phyloP scores from a whole-genome alignment of 2,329 filamentous ascomycete species.

The Furcasterigmium sp. region DNA sequence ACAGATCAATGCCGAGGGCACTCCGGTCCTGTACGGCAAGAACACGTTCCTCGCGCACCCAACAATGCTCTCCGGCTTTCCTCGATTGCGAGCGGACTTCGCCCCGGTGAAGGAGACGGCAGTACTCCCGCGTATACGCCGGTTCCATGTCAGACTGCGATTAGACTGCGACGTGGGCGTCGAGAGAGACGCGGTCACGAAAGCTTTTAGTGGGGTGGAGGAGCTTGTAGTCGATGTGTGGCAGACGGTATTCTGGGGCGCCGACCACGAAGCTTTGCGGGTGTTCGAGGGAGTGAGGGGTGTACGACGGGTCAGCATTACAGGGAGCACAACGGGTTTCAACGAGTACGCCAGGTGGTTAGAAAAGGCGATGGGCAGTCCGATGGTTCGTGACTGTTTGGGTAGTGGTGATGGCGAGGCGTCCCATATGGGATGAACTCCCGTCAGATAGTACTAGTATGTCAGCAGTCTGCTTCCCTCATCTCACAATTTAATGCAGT shows the following conservation, averaged over 20 bases:
- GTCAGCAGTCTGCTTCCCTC: too few species aligned
- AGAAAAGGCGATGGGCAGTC: slow-evolving; percentile 26
- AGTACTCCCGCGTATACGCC: slow-evolving; percentile 26
- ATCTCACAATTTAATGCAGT: too few species aligned
- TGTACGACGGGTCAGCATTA: slow-evolving; percentile 27
- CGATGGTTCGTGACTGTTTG: too few species aligned
- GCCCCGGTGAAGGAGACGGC: slow-evolving; percentile 22
- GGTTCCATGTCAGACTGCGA: slow-evolving; percentile 32
- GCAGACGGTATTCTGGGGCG: slow-evolving; percentile 31
- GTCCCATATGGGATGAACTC: too few species aligned
- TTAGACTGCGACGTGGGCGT: slow-evolving; percentile 33
- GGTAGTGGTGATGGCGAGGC: too few species aligned
- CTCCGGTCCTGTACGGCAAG: slow-evolving; percentile 32
- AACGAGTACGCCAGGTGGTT: slow-evolving; percentile 38
- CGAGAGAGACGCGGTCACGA: slow-evolving; percentile 20
- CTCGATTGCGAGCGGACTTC: slow-evolving; percentile 28
- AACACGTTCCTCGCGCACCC: slow-evolving; percentile 40
- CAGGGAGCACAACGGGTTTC: slow-evolving; percentile 33
- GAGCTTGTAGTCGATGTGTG: slow-evolving; percentile 33
- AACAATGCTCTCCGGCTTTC: slow-evolving; percentile 32
- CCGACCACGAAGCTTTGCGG: slow-evolving; percentile 28
- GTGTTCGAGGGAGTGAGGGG: slow-evolving; percentile 37
- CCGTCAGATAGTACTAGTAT: too few species aligned
- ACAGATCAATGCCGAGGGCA: slow-evolving; percentile 35
- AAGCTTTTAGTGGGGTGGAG: slow-evolving; percentile 29